Percentiles rank a stretch among this genome's conserved stretches.
These are phyloP conservation scores for Ceratocystis diversiconidia DNA, from an alignment of 2,329 filamentous ascomycete species.

Conservation along the genomic window DNA sequence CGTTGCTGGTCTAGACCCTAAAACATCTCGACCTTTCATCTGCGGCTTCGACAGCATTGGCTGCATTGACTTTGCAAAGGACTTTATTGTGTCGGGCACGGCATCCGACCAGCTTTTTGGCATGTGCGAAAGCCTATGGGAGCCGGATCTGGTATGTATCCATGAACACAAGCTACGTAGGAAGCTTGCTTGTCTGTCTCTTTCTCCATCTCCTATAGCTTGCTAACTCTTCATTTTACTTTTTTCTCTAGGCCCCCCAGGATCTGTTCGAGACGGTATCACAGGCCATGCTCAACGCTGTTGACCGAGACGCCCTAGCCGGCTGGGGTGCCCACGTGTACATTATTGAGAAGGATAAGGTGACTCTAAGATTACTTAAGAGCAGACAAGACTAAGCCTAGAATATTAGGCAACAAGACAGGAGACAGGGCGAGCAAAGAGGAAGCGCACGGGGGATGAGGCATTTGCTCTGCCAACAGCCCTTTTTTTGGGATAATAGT, in stretches of 20 bases:
- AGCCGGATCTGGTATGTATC: conserved; percentile 74
- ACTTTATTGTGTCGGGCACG: conserved; percentile 96
- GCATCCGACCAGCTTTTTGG: conserved; percentile 96
- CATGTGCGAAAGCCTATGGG: conserved; percentile 96
- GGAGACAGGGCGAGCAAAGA: not conserved
- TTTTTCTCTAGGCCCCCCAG: conserved; percentile 53
- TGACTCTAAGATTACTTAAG: conserved; percentile 97
- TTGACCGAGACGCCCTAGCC: conserved; percentile 90
- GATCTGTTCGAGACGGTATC: conserved; percentile 98
- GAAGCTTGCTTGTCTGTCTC: not conserved
- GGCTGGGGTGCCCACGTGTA: conserved; percentile 98
- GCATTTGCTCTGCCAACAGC: not conserved
- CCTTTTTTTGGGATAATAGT: not conserved
- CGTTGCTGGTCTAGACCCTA: conserved; percentile 87
- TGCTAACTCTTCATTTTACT: not conserved
- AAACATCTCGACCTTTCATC: conserved; percentile 89
- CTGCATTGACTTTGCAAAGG: conserved; percentile 98
- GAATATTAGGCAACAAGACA: not conserved
- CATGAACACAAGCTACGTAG: not conserved
- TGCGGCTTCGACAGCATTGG: conserved; percentile 98
- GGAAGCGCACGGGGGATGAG: not conserved
- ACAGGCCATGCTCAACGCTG: conserved; percentile 84
- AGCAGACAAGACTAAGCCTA: conserved; percentile 71
- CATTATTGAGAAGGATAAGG: conserved; percentile 99
- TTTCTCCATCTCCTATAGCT: not conserved